Conservation (phyloP, 106 monocot species). For the Chionographis japonica region DNA sequence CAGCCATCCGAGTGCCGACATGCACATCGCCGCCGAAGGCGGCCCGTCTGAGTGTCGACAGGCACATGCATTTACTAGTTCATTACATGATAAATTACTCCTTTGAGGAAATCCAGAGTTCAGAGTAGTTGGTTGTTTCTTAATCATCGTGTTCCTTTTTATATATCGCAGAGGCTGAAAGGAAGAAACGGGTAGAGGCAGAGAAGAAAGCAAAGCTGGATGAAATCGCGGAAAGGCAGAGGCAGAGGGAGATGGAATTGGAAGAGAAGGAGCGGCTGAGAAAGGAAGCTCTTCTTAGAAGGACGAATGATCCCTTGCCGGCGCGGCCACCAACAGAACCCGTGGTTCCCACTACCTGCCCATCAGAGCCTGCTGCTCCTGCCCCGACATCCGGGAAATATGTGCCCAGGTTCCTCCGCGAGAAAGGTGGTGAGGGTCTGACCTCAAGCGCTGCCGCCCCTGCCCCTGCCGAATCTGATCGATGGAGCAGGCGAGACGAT, state of each 20-base stretch:
- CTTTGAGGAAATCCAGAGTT: too few species aligned
- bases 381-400: constrained; percentile 40
- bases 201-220: constrained; percentile 83
- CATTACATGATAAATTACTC: too few species aligned
- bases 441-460: background rate
- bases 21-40: too few species aligned
- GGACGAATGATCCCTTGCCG: constrained; percentile 16
- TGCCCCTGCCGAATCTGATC: constrained; percentile 31
- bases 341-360: background rate
- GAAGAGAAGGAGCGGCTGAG: constrained; percentile 71
- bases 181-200: constrained; percentile 76
- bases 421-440: background rate
- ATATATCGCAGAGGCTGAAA: constrained; percentile 80
- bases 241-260: constrained; percentile 75
- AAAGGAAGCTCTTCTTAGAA: constrained; percentile 37
- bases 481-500: constrained; percentile 44
- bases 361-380: background rate
- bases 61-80: too few species aligned
- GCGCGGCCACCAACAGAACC: constrained; percentile 12
- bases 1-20: too few species aligned
- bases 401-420: constrained; percentile 59
- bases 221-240: constrained; percentile 80
- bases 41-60: too few species aligned
- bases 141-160: background rate
- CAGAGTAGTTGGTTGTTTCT: too few species aligned